Percentiles rank a stretch among this genome's conserved stretches.
phyloP scores from a whole-genome alignment of 108 stramenopile genomes.

The Cyclotella atomus region DNA sequence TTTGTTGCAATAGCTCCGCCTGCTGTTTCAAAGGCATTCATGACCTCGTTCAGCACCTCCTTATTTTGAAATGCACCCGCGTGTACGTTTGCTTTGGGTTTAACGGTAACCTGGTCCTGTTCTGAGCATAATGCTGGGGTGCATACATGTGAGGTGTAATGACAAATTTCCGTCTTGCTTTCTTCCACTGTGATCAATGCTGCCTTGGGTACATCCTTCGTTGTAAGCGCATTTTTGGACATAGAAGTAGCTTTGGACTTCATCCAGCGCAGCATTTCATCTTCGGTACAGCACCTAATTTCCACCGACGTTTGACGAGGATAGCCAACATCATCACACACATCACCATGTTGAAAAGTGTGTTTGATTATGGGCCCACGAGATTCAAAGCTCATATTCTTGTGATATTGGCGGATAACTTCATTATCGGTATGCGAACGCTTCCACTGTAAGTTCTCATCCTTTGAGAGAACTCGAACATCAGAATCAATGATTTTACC shows the following conservation, averaged over 20 bases:
- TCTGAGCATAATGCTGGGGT: conserved; percentile 71
- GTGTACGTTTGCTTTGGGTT: not conserved
- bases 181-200: conserved; percentile 30
- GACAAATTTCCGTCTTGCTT: conserved; percentile 44
- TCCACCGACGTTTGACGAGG: conserved; percentile 56
- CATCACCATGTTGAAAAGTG: conserved; percentile 53
- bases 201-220: not conserved
- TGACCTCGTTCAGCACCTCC: not conserved
- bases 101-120: not conserved
- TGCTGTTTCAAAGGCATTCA: not conserved
- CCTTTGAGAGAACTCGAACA: not conserved
- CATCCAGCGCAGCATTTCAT: conserved; percentile 42
- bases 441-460: not conserved
- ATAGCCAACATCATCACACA: conserved; percentile 63
- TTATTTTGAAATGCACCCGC: not conserved
- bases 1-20: conserved; percentile 14
- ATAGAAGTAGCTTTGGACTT: not conserved
- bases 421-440: conserved; percentile 3
- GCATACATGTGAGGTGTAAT: conserved; percentile 72
- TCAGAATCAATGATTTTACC: conserved; percentile 1
- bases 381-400: not conserved
- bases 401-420: not conserved
- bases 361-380: conserved; percentile 31
- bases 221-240: not conserved
- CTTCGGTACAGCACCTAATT: conserved; percentile 66